Base-by-base conservation (phyloP, 192 early-diverging fungal genomes). In the Rhizophagus prolifer region DNA sequence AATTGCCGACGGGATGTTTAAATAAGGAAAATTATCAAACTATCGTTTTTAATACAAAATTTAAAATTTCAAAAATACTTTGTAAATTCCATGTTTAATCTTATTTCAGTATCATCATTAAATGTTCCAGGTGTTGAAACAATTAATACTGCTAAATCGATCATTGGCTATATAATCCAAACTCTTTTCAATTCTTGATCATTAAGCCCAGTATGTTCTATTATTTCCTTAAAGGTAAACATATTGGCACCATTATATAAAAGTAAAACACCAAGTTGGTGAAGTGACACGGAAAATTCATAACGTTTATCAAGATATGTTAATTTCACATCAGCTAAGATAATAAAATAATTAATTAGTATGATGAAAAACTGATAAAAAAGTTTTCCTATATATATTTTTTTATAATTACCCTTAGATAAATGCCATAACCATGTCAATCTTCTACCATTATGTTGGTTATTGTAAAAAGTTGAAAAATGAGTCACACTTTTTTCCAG, bases 341-440 rank as follows among this genome's bases (percentile, higher is more conserved):
- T 28, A 62, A 59, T 23, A 31, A 25, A 9, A 72, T 23, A 47
- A 72, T 54, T 44, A 16, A 41, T 23, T 28, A 83, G 50, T n/a
- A 58, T 25, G 12, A 47, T 63, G 46, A 30, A 64, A 36, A 36
- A 2, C 4, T 5, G 34, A 4, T 36, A 0, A 4, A 36, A 36
- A 36, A 0, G 7, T 38, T 38, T 7, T 38, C 7, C 0, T 47
- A 65, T 25, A 21, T 54, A 59, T 38, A 8, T n/a, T n/a, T n/a
- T n/a, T n/a, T n/a, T n/a, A 59, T 23, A 59, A 79, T 66, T 80
- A 92, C 93, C 93, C 86, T 88, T 86, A 26, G 85, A 91, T 72
- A 94, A 82, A 79, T 95, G 89, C 88, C 91, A 91, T 82, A 94
- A 83, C 95, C 95, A 96, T 23, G 88, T 84, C 63, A 96, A 66